Evolutionary conservation across 176 grass and related monocot species (phyloP).

Genomic region (Lolium perenne): DNA sequence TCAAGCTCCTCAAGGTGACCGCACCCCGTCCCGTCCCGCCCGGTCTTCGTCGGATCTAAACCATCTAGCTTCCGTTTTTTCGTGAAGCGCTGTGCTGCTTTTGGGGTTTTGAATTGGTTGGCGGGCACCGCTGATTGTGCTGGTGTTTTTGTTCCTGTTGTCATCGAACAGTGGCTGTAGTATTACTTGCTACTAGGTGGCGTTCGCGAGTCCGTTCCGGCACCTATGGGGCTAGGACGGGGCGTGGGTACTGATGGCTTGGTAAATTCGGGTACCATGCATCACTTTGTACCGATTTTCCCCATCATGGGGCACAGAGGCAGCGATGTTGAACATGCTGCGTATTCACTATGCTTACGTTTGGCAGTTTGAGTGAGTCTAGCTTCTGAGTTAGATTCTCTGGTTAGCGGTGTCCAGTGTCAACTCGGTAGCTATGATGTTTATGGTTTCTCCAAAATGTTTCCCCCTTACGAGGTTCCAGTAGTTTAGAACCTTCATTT

Average conservation of each 20-base stretch:
- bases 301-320: neutral
- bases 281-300: neutral
- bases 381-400: neutral
- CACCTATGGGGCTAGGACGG: neutral
- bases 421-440: neutral
- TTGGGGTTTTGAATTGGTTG: neutral
- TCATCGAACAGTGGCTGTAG: neutral
- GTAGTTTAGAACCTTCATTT: neutral
- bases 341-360: slow-evolving; percentile 21
- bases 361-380: neutral
- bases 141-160: neutral
- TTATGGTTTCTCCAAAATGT: neutral
- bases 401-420: slow-evolving; percentile 27
- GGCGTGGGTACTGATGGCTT: neutral
- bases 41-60: neutral
- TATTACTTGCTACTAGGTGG: neutral
- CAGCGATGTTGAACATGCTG: neutral
- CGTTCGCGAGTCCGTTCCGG: neutral
- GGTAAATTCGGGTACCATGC: neutral
- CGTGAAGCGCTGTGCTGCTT: neutral
- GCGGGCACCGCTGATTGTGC: neutral
- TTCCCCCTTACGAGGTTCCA: neutral
- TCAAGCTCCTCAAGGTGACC: slow-evolving; percentile 91
- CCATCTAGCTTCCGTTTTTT: neutral
- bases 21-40: neutral